phyloP scores from a whole-genome alignment of 139 green algal genomes.

The Limnomonas spitsbergensis region DNA sequence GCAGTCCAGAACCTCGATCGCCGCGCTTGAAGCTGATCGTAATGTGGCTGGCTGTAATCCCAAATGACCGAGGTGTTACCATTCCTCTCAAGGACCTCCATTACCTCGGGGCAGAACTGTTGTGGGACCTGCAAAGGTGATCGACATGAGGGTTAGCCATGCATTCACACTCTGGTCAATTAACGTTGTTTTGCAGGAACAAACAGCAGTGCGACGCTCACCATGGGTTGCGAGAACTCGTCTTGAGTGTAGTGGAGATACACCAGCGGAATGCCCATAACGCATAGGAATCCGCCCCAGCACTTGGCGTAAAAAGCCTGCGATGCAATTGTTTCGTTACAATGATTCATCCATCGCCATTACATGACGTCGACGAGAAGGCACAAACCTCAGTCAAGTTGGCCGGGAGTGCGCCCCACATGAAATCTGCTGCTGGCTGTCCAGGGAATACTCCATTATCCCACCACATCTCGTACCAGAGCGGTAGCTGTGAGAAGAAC shows the following conservation, averaged over 20 bases:
- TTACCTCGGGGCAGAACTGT: slow-evolving; percentile 52
- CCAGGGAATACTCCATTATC: slow-evolving; percentile 53
- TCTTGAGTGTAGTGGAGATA: slow-evolving; percentile 25
- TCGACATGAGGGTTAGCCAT: too few relatives aligned
- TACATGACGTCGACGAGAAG: too few relatives aligned
- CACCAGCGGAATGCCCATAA: slow-evolving; percentile 22
- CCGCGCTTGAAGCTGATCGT: slow-evolving; percentile 34
- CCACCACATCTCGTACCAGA: slow-evolving; percentile 61
- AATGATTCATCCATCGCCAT: too few relatives aligned
- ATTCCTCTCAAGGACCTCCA: slow-evolving; percentile 21
- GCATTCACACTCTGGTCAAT: too few relatives aligned
- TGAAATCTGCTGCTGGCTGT: slow-evolving; percentile 40
- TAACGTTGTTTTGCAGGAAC: too few relatives aligned
- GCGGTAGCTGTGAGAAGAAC: slow-evolving; percentile 35
- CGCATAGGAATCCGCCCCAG: slow-evolving; percentile 10
- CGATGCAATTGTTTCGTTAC: too few relatives aligned
- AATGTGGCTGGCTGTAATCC: slow-evolving; percentile 38
- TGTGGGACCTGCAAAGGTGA: slow-evolving; percentile 34
- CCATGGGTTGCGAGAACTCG: slow-evolving; percentile 29
- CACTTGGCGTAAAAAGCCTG: slow-evolving; percentile 28
- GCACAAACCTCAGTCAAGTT: slow-evolving; percentile 40
- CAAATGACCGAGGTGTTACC: slow-evolving; percentile 40
- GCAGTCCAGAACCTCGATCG: slow-evolving; percentile 39
- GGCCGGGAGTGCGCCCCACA: slow-evolving; percentile 33
- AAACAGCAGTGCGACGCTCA: too few relatives aligned